Percentiles rank a stretch among this genome's conserved stretches.
These are phyloP conservation scores for Monilinia fructicola DNA, from an alignment of 2,329 filamentous ascomycete genomes.

Conservation along the genomic window DNA sequence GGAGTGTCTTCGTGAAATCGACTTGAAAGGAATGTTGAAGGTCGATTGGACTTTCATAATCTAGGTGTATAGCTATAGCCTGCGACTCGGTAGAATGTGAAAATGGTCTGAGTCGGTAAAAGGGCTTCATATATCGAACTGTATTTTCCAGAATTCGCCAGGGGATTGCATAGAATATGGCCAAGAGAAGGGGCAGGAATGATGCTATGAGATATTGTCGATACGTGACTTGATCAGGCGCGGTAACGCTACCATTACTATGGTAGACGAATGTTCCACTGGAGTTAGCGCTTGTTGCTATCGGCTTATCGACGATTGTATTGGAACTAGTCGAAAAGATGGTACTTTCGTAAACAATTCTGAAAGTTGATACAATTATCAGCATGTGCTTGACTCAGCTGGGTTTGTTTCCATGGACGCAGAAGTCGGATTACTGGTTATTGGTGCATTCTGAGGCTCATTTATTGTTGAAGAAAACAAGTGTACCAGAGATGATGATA, in stretches of 20 bases:
- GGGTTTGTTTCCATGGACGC: neutral
- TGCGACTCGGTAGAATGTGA: neutral
- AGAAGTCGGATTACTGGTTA: too few relatives aligned
- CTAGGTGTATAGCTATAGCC: neutral
- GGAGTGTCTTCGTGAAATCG: neutral
- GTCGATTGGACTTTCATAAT: constrained; percentile 9
- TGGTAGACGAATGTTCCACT: constrained; percentile 10
- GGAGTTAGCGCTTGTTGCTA: constrained; percentile 14
- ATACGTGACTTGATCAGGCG: neutral
- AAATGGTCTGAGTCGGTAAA: neutral
- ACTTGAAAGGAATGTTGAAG: neutral
- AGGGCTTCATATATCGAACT: neutral
- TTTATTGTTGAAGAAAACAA: neutral
- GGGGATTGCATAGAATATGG: constrained; percentile 7
- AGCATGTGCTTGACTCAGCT: neutral
- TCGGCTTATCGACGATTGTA: neutral
- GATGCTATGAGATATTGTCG: constrained; percentile 12
- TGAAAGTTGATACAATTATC: neutral
- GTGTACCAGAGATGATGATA: neutral
- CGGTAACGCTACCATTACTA: neutral
- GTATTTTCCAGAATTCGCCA: constrained; percentile 13
- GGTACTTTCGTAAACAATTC: constrained; percentile 7
- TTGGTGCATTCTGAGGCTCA: neutral
- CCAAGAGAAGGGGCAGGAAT: constrained; percentile 8
- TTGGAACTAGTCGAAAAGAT: neutral